Percentiles rank a stretch among this genome's conserved stretches.
These are phyloP conservation scores for Closterium sp. DNA, from an alignment of 139 green algal species.

Conservation along the genomic window DNA sequence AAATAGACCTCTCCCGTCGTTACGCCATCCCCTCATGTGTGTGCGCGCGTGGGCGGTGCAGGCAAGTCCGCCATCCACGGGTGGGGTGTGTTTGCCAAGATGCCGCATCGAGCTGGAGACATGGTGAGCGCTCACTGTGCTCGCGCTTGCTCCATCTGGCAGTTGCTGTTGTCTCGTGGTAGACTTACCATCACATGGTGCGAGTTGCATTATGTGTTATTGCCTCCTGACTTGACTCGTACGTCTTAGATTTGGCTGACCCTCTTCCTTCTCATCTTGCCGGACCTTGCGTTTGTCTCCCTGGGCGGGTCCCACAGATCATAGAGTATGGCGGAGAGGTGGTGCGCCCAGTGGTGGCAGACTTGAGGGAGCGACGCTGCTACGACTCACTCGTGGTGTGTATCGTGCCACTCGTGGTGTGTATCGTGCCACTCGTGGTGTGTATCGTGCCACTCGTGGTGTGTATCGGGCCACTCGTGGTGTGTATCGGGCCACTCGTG, in stretches of 20 bases:
- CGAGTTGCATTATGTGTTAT: neutral
- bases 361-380: slow-evolving; percentile 60
- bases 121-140: slow-evolving; percentile 38
- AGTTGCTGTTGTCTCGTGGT: no score
- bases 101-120: slow-evolving; percentile 39
- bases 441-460: no score
- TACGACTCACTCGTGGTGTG: slow-evolving; percentile 69
- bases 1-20: no score
- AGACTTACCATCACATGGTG: neutral
- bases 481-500: no score
- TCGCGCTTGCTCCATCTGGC: neutral
- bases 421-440: no score
- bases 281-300: neutral
- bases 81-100: slow-evolving; percentile 53
- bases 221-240: neutral
- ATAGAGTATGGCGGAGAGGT: slow-evolving; percentile 72
- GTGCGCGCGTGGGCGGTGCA: slow-evolving; percentile 1
- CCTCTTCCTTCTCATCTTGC: neutral
- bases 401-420: no score
- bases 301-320: slow-evolving; percentile 39
- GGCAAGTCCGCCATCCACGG: slow-evolving; percentile 56
- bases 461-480: no score
- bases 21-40: no score
- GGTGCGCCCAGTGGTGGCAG: slow-evolving; percentile 60
- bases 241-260: neutral